These are phyloP conservation scores for Salinomyces thailandicus DNA, from an alignment of 2,329 filamentous ascomycete species.

Conservation along the genomic window DNA sequence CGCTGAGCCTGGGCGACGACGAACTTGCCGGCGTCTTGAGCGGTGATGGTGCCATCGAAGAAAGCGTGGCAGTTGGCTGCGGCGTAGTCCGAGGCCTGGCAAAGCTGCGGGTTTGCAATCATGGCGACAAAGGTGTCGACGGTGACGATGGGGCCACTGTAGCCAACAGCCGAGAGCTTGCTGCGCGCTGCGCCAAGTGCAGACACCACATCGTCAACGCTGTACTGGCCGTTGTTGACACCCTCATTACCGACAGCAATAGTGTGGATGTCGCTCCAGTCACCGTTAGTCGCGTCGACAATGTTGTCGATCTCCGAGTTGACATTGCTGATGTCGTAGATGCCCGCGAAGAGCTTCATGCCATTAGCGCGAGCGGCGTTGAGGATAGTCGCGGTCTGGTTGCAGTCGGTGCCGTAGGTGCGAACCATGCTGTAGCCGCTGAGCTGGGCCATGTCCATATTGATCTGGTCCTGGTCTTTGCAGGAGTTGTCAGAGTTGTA, in stretches of 20 bases:
- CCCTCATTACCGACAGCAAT: constrained; percentile 74
- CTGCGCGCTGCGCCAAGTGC: constrained; percentile 49
- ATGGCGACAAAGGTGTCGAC: constrained; percentile 68
- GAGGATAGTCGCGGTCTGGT: constrained; percentile 56
- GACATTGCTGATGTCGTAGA: constrained; percentile 54
- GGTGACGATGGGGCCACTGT: constrained; percentile 61
- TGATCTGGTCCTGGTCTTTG: constrained; percentile 55
- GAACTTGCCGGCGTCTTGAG: constrained; percentile 56
- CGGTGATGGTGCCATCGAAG: constrained; percentile 56
- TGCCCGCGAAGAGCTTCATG: constrained; percentile 63
- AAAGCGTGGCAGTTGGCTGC: constrained; percentile 77
- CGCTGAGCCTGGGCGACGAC: constrained; percentile 45
- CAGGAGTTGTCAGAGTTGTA: constrained; percentile 50
- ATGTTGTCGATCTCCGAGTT: constrained; percentile 50
- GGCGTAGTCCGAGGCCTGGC: constrained; percentile 63
- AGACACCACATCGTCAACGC: constrained; percentile 42
- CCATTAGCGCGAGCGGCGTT: constrained; percentile 52
- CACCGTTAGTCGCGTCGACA: constrained; percentile 46
- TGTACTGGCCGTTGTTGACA: constrained; percentile 53
- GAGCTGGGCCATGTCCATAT: constrained; percentile 51
- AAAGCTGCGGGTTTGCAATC: constrained; percentile 62
- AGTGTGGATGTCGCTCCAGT: constrained; percentile 61
- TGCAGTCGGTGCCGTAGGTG: constrained; percentile 70
- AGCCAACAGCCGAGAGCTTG: constrained; percentile 53
- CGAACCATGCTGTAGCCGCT: constrained; percentile 56